phyloP scores from a whole-genome alignment of 441 rosid genomes.

The Brassica balearica region DNA sequence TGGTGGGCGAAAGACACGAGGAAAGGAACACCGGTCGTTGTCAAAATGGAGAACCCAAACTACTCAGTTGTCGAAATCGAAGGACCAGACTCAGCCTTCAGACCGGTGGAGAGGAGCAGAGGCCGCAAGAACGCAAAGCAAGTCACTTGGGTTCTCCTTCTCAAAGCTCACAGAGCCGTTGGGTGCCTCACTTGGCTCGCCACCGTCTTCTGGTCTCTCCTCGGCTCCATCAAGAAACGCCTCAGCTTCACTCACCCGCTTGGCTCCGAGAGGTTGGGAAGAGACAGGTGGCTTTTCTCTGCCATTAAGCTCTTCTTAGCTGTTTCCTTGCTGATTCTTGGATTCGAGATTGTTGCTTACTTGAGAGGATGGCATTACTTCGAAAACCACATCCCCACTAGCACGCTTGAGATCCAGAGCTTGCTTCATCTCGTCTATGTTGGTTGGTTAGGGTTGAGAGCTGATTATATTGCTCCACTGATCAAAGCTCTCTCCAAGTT shows the following conservation, averaged over 20 bases:
- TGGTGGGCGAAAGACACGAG: slow-evolving; percentile 74
- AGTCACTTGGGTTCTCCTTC: slow-evolving; percentile 90
- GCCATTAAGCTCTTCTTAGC: slow-evolving; percentile 65
- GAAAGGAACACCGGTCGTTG: slow-evolving; percentile 84
- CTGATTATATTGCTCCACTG: slow-evolving; percentile 72
- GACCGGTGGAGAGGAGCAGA: slow-evolving; percentile 81
- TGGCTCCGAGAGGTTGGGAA: slow-evolving; percentile 70
- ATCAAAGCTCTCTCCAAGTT: slow-evolving; percentile 73
- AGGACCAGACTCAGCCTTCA: slow-evolving; percentile 86
- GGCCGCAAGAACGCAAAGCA: slow-evolving; percentile 86
- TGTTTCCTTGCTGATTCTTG: slow-evolving; percentile 56
- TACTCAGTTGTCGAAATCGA: slow-evolving; percentile 82
- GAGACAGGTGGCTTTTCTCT: slow-evolving; percentile 66
- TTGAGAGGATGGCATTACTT: slow-evolving; percentile 85
- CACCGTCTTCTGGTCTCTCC: slow-evolving; percentile 76
- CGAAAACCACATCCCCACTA: slow-evolving; percentile 58
- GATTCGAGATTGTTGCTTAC: slow-evolving; percentile 76
- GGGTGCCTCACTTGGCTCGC: slow-evolving; percentile 86
- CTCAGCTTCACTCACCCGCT: slow-evolving; percentile 63
- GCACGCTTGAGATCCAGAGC: slow-evolving; percentile 55
- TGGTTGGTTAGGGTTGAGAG: slow-evolving; percentile 72
- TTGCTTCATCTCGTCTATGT: slow-evolving; percentile 66
- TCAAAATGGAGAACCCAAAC: slow-evolving; percentile 87
- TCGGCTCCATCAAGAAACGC: slow-evolving; percentile 77
- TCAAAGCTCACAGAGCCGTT: slow-evolving; percentile 86